Evolutionary conservation across 2,329 filamentous ascomycete species (phyloP).

Genomic region (Diplodia sapinea): DNA sequence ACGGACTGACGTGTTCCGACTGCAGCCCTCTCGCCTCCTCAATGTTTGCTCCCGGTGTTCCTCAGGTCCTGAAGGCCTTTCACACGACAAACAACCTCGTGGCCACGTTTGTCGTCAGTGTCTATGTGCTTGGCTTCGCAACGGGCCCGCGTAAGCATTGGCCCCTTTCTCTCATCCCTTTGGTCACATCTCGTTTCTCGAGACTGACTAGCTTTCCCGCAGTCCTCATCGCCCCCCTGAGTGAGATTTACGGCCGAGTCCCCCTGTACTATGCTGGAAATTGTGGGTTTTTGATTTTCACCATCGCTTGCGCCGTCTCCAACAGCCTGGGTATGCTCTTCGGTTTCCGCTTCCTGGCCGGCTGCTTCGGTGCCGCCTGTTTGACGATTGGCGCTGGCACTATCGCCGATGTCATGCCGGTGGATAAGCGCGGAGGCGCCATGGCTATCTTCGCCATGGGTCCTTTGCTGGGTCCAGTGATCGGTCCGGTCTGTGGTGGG

Average conservation of each 20-base stretch:
- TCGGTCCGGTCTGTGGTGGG: constrained; percentile 44
- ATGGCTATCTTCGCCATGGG: constrained; percentile 48
- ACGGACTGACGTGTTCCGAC: constrained; percentile 5
- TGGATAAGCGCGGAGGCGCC: constrained; percentile 43
- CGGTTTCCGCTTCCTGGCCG: constrained; percentile 47
- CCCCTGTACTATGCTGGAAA: constrained; percentile 49
- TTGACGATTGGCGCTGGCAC: constrained; percentile 46
- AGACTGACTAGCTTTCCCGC: constrained; percentile 52
- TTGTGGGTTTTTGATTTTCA: constrained; percentile 59
- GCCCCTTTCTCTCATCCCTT: too few relatives aligned
- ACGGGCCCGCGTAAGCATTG: constrained; percentile 40
- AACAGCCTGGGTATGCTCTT: constrained; percentile 46
- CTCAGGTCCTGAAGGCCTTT: constrained; percentile 43
- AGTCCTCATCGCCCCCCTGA: constrained; percentile 46
- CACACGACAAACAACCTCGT: constrained; percentile 41
- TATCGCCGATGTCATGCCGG: constrained; percentile 46
- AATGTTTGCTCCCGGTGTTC: constrained; percentile 43
- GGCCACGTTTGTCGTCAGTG: constrained; percentile 46
- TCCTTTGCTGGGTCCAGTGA: constrained; percentile 45
- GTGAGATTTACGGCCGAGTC: constrained; percentile 45
- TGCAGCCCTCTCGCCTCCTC: constrained; percentile 45
- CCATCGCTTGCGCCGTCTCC: constrained; percentile 49
- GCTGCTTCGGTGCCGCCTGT: constrained; percentile 43
- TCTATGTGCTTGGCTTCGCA: constrained; percentile 49
- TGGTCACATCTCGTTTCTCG: neutral